Base-by-base conservation (phyloP, 2,329 filamentous ascomycete genomes). In the Endothia cerciana region DNA sequence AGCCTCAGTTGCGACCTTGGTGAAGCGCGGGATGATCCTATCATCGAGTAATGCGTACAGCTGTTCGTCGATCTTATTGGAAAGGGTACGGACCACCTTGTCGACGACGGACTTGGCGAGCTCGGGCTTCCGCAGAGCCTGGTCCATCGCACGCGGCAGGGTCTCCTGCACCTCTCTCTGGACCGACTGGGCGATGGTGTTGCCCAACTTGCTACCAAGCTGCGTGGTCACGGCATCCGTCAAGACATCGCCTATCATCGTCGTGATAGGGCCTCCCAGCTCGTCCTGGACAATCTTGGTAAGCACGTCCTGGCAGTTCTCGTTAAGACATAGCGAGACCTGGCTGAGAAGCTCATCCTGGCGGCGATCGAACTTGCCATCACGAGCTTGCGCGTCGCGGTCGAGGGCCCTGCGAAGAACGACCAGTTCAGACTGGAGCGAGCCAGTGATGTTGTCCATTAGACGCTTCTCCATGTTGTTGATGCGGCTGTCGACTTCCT, bases 221-320 rank as follows among this genome's bases (percentile, higher is more conserved):
- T 92, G 88, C 68, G 91, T 89, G 63, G 90, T 86, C 36, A 97
- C 83, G 4, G 89, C 85, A 68, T 87, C 86, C 55, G 87, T 83
- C 17, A 91, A 88, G 51, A 89, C 83, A 61, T 89, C 85, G 49
- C 88, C 85, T 65, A 98, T 81, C 40, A 89, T 83, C 13, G 95
- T 94, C 62, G 97, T 82, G 55, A 97, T 87, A 17, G 88, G 84
- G 64, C 88, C 84, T 68, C 92, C 86, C 70, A 97, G 92, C 75
- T 91, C 91, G 58, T 88, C 85, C 57, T 87, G 86, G 60, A 97
- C 89, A 71, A 97, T 91, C 68, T 88, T 89, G 68, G 88, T 84
- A 45, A 97, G 84, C 28, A 92, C 91, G 72, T 91, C 89, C 76
- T 89, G 84, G 25, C 86, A 88, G 73, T 88, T 89, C 67, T 85